Percentiles rank a stretch among this genome's conserved stretches.
phyloP scores from a whole-genome alignment of 306 rosid genomes.

The Abrus precatorius region DNA sequence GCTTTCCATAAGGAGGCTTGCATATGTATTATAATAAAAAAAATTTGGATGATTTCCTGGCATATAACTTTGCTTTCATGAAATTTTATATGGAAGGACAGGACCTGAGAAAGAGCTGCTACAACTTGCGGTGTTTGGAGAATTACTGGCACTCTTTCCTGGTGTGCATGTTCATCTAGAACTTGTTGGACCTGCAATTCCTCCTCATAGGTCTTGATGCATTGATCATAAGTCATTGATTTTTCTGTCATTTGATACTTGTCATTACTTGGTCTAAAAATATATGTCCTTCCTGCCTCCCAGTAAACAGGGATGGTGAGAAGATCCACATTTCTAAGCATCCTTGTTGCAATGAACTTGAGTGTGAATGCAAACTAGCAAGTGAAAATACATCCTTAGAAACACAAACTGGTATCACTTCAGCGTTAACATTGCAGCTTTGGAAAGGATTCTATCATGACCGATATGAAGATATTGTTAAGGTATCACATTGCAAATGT shows the following conservation, averaged over 20 bases:
- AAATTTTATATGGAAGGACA: conserved; percentile 67
- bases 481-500: conserved; percentile 56
- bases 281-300: conserved; percentile 43
- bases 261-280: conserved; percentile 43
- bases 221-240: conserved; percentile 30
- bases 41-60: conserved; percentile 17
- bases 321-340: conserved; percentile 61
- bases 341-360: conserved; percentile 62
- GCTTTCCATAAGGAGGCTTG: conserved; percentile 6
- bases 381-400: conserved; percentile 47
- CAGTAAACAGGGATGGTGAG: conserved; percentile 79
- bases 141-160: conserved; percentile 83
- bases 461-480: conserved; percentile 65
- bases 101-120: conserved; percentile 94
- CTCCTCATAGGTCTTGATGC: conserved; percentile 70
- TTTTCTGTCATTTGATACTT: conserved; percentile 23
- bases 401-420: conserved; percentile 41
- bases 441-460: conserved; percentile 87
- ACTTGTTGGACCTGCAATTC: conserved; percentile 86
- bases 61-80: conserved; percentile 16
- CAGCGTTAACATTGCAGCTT: conserved; percentile 71
- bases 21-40: conserved; percentile 31
- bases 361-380: conserved; percentile 72
- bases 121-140: conserved; percentile 84
- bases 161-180: conserved; percentile 68